These are phyloP conservation scores for Cylindrotheca closterium DNA, from an alignment of 108 stramenopile species.

Conservation along the genomic window DNA sequence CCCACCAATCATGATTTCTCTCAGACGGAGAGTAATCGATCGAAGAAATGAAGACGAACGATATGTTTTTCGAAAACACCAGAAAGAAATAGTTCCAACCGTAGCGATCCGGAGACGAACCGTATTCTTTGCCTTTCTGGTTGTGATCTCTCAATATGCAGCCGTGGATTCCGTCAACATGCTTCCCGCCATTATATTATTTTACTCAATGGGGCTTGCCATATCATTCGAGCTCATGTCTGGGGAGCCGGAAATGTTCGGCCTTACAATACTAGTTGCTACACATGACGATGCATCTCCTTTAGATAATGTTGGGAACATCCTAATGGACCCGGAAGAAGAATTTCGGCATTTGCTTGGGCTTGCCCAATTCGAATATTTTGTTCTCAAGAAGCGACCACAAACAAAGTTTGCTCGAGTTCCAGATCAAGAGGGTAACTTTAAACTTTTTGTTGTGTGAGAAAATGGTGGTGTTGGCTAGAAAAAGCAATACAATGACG, in stretches of 20 bases:
- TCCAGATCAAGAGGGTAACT: too few relatives aligned
- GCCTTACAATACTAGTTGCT: constrained; percentile 6
- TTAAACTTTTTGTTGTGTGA: too few relatives aligned
- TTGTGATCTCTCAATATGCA: constrained; percentile 8
- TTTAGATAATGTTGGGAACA: too few relatives aligned
- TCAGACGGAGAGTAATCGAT: too few relatives aligned
- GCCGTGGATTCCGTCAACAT: constrained; percentile 13
- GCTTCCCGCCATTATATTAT: constrained; percentile 14
- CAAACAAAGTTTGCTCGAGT: too few relatives aligned
- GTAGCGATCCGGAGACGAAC: constrained; percentile 13
- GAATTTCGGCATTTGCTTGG: not conserved
- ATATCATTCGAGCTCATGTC: constrained; percentile 20
- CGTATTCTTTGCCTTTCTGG: constrained; percentile 1
- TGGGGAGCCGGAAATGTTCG: not conserved
- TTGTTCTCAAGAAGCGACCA: constrained; percentile 18
- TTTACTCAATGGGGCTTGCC: constrained; percentile 9
- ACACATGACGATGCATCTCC: not conserved
- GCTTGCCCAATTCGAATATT: constrained; percentile 19
- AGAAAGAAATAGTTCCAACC: not conserved
- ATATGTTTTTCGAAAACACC: not conserved
- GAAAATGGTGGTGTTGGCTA: too few relatives aligned
- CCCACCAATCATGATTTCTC: too few relatives aligned
- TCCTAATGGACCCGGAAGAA: too few relatives aligned
- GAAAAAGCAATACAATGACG: too few relatives aligned
- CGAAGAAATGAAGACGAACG: too few relatives aligned